phyloP scores from a whole-genome alignment of 495 filamentous ascomycete genomes.

The Penicillium turbatum region DNA sequence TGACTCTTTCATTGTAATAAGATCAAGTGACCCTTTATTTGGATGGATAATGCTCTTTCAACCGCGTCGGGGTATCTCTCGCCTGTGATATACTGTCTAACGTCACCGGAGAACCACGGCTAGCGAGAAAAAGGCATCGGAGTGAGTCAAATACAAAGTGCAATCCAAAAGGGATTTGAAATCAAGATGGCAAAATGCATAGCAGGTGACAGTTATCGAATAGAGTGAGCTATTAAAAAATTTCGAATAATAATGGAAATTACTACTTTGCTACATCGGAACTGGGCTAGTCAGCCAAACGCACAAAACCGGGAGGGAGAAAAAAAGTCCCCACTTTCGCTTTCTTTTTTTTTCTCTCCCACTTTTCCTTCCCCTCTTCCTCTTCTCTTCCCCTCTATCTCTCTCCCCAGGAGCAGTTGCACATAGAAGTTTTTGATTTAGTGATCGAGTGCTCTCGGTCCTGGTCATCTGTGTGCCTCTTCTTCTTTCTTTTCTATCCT shows the following conservation, averaged over 20 bases:
- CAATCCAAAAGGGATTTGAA: constrained; percentile 1
- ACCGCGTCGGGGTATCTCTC: too few species aligned
- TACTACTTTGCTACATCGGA: too few species aligned
- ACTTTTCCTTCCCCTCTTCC: constrained; percentile 25
- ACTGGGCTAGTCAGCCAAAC: constrained; percentile 11
- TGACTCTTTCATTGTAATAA: neutral
- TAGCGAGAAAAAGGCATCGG: neutral
- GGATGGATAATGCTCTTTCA: too few species aligned
- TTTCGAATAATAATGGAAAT: neutral
- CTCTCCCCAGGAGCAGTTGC: constrained; percentile 40
- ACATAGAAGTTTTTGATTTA: constrained; percentile 41
- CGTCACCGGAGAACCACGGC: constrained; percentile 7
- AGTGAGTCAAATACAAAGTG: constrained; percentile 1
- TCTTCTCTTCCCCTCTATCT: constrained; percentile 27
- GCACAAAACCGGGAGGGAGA: constrained; percentile 27
- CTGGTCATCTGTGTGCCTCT: constrained; percentile 44
- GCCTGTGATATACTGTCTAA: neutral
- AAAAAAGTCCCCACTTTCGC: constrained; percentile 38
- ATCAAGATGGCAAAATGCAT: constrained; percentile 1
- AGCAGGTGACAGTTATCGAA: neutral
- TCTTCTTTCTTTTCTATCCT: constrained; percentile 26
- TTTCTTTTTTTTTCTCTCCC: constrained; percentile 34
- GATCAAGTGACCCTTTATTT: neutral
- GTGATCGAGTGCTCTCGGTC: constrained; percentile 50
- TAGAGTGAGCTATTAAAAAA: neutral